Base-by-base conservation (phyloP, 345 rosid genomes). In the Gossypium stocksii region DNA sequence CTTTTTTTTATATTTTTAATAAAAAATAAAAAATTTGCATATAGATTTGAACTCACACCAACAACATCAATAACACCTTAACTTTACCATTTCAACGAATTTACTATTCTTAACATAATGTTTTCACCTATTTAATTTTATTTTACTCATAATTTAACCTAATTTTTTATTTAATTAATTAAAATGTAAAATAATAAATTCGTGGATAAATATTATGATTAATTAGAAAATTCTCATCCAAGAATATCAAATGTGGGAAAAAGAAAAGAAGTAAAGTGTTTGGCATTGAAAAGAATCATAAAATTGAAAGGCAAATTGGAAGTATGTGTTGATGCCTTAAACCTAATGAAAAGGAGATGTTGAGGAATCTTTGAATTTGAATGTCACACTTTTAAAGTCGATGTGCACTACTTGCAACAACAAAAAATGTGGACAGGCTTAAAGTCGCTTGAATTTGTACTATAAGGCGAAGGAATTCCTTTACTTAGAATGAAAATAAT, bases 341-440 rank as follows among this genome's bases (percentile, higher is more conserved):
- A 54, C 46, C 57, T 41, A 2, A 53, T 53, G 74, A 71, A 38
- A 71, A 71, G 12, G 74, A 54, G 46, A 19, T 41, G 61, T 29
- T 17, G 70, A 71, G 70, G 64, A 62, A 38, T 70, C 63, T 70
- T 57, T 70, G 54, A 71, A 52, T 71, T 15, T 20, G 74, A 76
- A 12, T 19, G 56, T 45, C 49, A 67, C 74, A 19, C 3, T 11
- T 58, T 43, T 14, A 19, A 20, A 59, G 74, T 19, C 16, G 17
- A 60, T 27, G n/a, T 51, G 17, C 74, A 51, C 22, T 10, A 15
- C 49, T 20, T 51, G 73, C 59, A n/a, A 27, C 14, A 52, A 4
- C 59, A n/a, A 70, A 60, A 27, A 70, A 16, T 69, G 60, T 69
- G 72, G 72, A 25, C 34, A 2, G 44, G 44, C 43, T 71, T 71